Evolutionary conservation across 352 stramenopile species (phyloP).

Genomic region (Lagenidium sp.): DNA sequence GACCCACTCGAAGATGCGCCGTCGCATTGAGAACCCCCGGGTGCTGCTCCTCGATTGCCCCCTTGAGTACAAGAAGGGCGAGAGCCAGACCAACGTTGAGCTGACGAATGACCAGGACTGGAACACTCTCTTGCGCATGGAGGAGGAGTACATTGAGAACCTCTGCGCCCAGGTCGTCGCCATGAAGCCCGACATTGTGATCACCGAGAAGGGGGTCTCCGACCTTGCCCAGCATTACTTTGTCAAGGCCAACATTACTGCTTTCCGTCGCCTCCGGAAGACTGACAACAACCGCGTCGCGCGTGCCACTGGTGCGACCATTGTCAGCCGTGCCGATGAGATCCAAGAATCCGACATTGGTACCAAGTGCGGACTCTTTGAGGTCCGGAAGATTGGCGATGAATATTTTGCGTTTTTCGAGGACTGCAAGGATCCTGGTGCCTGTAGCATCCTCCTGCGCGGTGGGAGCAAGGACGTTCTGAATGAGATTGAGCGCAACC

Average conservation of each 20-base stretch:
- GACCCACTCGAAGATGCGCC: conserved; percentile 99
- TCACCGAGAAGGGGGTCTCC: conserved; percentile 99
- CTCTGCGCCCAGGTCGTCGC: conserved; percentile 98
- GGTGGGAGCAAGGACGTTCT: conserved; percentile 99
- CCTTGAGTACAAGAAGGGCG: conserved; percentile 99
- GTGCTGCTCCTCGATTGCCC: conserved; percentile 98
- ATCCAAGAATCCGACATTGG: conserved; percentile 99
- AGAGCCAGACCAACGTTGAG: conserved; percentile 97
- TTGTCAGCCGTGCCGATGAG: conserved; percentile 97
- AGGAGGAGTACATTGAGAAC: conserved; percentile 99
- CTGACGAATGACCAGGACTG: conserved; percentile 98
- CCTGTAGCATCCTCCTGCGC: conserved; percentile 97
- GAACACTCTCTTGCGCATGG: conserved; percentile 97
- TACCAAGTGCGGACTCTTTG: conserved; percentile 97
- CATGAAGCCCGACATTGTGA: conserved; percentile 99
- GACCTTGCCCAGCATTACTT: conserved; percentile 99
- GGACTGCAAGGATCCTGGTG: conserved; percentile 97
- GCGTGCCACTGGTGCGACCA: conserved; percentile 94
- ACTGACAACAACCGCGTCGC: conserved; percentile 99
- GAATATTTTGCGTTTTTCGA: conserved; percentile 99
- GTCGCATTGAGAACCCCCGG: conserved; percentile 97
- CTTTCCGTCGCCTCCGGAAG: conserved; percentile 98
- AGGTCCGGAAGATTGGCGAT: conserved; percentile 90
- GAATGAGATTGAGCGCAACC: conserved; percentile 99
- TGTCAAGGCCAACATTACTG: conserved; percentile 97